A percentile compares a stretch with the other conserved stretches of the same genome.
phyloP scores from a whole-genome alignment of 495 filamentous ascomycete genomes.

The Aspergillus conjunctus region DNA sequence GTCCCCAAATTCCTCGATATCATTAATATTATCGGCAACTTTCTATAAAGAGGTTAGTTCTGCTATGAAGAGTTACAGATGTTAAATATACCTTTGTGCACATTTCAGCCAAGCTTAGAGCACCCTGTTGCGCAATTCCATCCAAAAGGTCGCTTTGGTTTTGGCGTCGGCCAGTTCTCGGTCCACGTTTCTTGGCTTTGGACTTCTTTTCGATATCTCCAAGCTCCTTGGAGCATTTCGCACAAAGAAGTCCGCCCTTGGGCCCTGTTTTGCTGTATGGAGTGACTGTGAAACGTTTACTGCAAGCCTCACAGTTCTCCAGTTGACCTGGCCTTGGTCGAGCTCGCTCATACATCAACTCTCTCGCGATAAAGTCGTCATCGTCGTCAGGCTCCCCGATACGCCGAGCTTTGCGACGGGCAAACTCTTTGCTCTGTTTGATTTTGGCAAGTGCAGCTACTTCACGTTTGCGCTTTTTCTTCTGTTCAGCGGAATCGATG shows the following conservation, averaged over 20 bases:
- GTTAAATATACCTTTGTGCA: slow-evolving; percentile 65
- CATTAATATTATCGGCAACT: slow-evolving; percentile 76
- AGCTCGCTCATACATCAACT: slow-evolving; percentile 62
- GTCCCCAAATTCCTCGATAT: slow-evolving; percentile 83
- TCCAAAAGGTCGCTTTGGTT: slow-evolving; percentile 78
- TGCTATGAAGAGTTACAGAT: not conserved
- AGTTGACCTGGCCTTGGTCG: slow-evolving; percentile 80
- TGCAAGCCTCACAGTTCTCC: slow-evolving; percentile 83
- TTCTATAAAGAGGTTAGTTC: slow-evolving; percentile 45
- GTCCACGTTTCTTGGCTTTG: slow-evolving; percentile 59
- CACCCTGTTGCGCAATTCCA: slow-evolving; percentile 67
- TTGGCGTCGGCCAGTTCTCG: slow-evolving; percentile 61
- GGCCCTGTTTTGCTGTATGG: slow-evolving; percentile 83
- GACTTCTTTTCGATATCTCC: slow-evolving; percentile 64
- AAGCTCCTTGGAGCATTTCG: slow-evolving; percentile 79
- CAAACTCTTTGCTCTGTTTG: slow-evolving; percentile 73
- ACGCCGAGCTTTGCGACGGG: slow-evolving; percentile 57
- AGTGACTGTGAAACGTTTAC: slow-evolving; percentile 91
- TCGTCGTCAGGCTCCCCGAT: slow-evolving; percentile 52
- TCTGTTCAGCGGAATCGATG: slow-evolving; percentile 50
- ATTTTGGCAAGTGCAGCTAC: slow-evolving; percentile 69
- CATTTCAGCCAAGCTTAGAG: slow-evolving; percentile 70
- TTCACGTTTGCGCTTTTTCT: slow-evolving; percentile 65
- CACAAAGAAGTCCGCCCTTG: slow-evolving; percentile 80
- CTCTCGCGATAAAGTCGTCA: slow-evolving; percentile 49